Evolutionary conservation across 306 rosid genomes (phyloP).

Genomic region (Vachellia pachyceras): DNA sequence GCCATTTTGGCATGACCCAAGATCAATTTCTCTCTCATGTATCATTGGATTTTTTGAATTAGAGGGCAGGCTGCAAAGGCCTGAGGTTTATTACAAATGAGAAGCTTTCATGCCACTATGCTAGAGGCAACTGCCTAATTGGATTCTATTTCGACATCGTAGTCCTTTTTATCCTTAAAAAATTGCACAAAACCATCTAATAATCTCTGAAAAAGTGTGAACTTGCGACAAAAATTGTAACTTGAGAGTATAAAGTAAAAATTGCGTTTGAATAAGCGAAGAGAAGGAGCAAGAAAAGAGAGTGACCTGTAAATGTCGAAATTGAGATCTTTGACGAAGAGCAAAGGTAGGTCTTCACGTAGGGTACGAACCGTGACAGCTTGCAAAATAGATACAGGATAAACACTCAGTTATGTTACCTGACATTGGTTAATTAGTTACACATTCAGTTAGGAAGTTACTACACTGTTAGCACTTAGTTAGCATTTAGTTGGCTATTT

Average conservation of each 20-base stretch:
- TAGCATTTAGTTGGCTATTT: too few species aligned
- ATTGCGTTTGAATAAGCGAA: neutral
- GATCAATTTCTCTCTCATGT: neutral
- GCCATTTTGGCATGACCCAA: neutral
- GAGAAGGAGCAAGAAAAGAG: slow-evolving; percentile 26
- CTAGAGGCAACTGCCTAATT: too few species aligned
- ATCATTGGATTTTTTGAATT: neutral
- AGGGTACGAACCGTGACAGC: slow-evolving; percentile 58
- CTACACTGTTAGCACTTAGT: too few species aligned
- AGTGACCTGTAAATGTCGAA: slow-evolving; percentile 84
- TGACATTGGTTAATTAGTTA: too few species aligned
- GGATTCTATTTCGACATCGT: neutral
- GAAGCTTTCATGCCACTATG: too few species aligned
- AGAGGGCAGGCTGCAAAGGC: too few species aligned
- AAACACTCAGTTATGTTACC: too few species aligned
- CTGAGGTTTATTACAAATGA: too few species aligned
- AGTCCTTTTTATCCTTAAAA: neutral
- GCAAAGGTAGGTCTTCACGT: slow-evolving; percentile 80
- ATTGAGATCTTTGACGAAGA: slow-evolving; percentile 88
- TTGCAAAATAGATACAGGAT: too few species aligned
- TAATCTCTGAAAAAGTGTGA: neutral
- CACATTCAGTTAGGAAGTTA: too few species aligned
- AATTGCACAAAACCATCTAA: neutral
- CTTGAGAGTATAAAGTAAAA: neutral
- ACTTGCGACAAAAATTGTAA: neutral